These are phyloP conservation scores for Pinus albicaulis DNA, from an alignment of 75 land plant genomes.

Conservation along the genomic window DNA sequence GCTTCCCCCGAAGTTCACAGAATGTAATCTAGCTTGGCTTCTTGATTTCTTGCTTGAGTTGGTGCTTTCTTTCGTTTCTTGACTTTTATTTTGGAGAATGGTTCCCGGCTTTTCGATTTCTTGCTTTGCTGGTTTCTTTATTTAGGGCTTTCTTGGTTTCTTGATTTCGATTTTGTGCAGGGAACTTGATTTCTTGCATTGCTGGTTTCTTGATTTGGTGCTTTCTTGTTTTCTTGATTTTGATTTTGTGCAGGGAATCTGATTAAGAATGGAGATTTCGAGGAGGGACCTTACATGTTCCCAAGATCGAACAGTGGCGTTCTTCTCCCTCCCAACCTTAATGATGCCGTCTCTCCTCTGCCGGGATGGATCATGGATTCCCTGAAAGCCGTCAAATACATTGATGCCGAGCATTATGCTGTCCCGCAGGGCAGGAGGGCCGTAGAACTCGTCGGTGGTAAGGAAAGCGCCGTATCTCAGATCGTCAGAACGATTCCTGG, in stretches of 20 bases:
- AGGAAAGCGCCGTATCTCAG: constrained; percentile 33
- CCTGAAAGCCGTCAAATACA: constrained; percentile 47
- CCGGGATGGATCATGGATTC: constrained; percentile 41
- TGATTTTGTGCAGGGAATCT: constrained; percentile 24
- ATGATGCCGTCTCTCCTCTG: constrained; percentile 33
- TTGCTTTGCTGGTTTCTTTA: no score
- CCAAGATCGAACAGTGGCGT: constrained; percentile 26
- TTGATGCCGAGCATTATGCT: constrained; percentile 45
- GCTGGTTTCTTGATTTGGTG: neutral
- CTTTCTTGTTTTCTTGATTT: neutral
- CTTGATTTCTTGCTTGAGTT: no score
- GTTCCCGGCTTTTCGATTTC: no score
- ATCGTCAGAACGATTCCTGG: constrained; percentile 23
- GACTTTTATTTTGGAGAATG: no score
- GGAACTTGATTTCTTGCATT: no score
- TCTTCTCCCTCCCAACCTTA: constrained; percentile 29
- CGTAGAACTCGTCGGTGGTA: constrained; percentile 57
- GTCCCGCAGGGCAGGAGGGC: constrained; percentile 56
- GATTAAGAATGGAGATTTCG: constrained; percentile 37
- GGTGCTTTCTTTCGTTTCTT: no score
- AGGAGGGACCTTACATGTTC: constrained; percentile 37
- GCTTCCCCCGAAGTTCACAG: no score
- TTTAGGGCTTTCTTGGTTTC: no score
- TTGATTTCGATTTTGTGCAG: no score
- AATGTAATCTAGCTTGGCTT: no score